Percentiles rank a stretch among this genome's conserved stretches.
Evolutionary conservation across 2,329 filamentous ascomycete species (phyloP).

Genomic region (Dactylonectria estremocensis): DNA sequence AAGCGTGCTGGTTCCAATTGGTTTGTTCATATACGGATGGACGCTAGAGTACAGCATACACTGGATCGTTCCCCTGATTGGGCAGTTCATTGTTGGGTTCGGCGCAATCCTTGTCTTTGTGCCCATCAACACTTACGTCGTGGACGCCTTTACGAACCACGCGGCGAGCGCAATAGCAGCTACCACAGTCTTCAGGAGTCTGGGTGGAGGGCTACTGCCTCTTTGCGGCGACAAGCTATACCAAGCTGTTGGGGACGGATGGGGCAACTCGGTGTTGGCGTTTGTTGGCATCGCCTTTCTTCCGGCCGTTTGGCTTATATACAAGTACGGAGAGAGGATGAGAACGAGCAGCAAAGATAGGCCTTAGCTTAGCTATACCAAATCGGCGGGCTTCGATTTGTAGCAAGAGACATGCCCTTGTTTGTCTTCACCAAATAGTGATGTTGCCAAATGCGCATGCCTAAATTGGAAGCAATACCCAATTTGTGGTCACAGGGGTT

Average conservation of each 20-base stretch:
- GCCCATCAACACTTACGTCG: slow-evolving; percentile 58
- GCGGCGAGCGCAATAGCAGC: slow-evolving; percentile 38
- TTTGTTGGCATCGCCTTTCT: slow-evolving; percentile 1
- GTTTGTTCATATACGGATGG: slow-evolving; percentile 46
- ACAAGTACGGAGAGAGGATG: too few relatives aligned
- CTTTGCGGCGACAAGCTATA: slow-evolving; percentile 14
- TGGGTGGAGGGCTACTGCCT: slow-evolving; percentile 11
- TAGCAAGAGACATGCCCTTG: too few relatives aligned
- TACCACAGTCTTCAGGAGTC: slow-evolving; percentile 20
- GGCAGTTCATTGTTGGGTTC: slow-evolving; percentile 57
- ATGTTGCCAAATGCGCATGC: too few relatives aligned
- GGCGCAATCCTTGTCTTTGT: slow-evolving; percentile 58
- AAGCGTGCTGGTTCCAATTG: slow-evolving; percentile 30
- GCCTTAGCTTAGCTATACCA: too few relatives aligned
- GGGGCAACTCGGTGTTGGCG: slow-evolving; percentile 16
- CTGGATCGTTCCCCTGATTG: slow-evolving; percentile 67
- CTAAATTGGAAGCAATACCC: too few relatives aligned
- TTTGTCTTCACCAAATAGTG: too few relatives aligned
- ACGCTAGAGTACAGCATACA: slow-evolving; percentile 61
- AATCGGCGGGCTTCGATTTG: too few relatives aligned
- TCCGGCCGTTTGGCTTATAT: too few relatives aligned
- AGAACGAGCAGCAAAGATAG: too few relatives aligned
- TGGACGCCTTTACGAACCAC: slow-evolving; percentile 40
- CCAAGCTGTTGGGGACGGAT: slow-evolving; percentile 7
- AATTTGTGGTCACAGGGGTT: too few relatives aligned